A percentile compares a stretch with the other conserved stretches of the same genome.
phyloP scores from a whole-genome alignment of 495 filamentous ascomycete species.

The Entonaema liquescens region DNA sequence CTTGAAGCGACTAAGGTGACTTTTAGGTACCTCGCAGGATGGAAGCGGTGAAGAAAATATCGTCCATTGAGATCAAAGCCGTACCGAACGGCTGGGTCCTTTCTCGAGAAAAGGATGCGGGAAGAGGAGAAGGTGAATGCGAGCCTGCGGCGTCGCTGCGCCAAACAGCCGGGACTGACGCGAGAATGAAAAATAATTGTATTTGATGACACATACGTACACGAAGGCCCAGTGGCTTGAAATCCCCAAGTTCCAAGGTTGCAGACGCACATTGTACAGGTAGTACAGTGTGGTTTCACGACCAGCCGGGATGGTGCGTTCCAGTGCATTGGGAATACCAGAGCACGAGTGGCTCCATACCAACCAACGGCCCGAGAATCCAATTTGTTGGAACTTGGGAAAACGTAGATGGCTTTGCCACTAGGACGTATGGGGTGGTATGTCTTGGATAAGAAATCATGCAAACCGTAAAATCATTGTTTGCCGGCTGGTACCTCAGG shows the following conservation, averaged over 20 bases:
- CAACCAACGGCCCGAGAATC: slow-evolving; percentile 40
- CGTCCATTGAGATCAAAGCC: slow-evolving; percentile 28
- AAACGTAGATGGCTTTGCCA: slow-evolving; percentile 24
- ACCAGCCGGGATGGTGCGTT: slow-evolving; percentile 42
- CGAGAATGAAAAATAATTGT: slow-evolving; percentile 24
- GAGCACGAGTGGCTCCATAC: slow-evolving; percentile 39
- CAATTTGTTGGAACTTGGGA: slow-evolving; percentile 34
- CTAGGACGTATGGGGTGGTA: slow-evolving; percentile 5
- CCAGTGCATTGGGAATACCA: slow-evolving; percentile 41
- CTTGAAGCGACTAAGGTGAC: slow-evolving; percentile 21
- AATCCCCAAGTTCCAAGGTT: slow-evolving; percentile 29
- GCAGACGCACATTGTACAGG: slow-evolving; percentile 20
- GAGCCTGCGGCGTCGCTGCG: slow-evolving; percentile 42
- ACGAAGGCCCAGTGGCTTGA: slow-evolving; percentile 30
- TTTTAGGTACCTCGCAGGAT: slow-evolving; percentile 17
- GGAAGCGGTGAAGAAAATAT: slow-evolving; percentile 29
- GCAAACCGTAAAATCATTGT: slow-evolving; percentile 29
- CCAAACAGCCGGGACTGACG: slow-evolving; percentile 43
- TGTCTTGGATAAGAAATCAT: slow-evolving; percentile 32
- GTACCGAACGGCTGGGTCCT: slow-evolving; percentile 39
- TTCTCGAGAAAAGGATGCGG: slow-evolving; percentile 19
- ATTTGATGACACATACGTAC: slow-evolving; percentile 37
- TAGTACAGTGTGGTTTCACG: slow-evolving; percentile 44
- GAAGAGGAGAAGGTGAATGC: slow-evolving; percentile 35
- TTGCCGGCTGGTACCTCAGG: slow-evolving; percentile 33